phyloP scores from a whole-genome alignment of 148 eudicot genomes.

The Nepenthes mirabilis region DNA sequence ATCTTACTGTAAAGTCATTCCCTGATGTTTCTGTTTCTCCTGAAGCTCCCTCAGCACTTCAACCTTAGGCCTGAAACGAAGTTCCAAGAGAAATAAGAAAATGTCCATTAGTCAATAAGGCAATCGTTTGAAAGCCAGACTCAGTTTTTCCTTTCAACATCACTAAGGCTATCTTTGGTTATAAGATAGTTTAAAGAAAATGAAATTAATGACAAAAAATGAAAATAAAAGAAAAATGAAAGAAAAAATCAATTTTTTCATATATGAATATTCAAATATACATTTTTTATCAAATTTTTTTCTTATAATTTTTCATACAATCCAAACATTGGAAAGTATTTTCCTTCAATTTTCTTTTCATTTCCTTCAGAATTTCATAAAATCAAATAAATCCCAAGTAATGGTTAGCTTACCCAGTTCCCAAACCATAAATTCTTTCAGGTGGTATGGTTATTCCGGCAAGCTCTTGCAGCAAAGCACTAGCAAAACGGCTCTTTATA shows the following conservation, averaged over 20 bases:
- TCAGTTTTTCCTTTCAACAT: not conserved
- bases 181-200: not conserved
- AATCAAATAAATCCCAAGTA: not conserved
- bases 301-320: no score
- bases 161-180: not conserved
- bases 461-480: constrained; percentile 72
- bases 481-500: constrained; percentile 79
- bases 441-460: constrained; percentile 87
- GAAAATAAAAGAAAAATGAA: no score
- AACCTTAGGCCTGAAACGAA: constrained; percentile 67
- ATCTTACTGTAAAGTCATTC: constrained; percentile 76
- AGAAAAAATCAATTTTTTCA: not conserved
- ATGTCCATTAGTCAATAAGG: not conserved
- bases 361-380: not conserved
- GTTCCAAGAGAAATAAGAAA: constrained; percentile 1
- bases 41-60: constrained; percentile 91
- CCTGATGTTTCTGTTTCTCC: constrained; percentile 79
- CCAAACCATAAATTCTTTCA: constrained; percentile 86
- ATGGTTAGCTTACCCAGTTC: constrained; percentile 58
- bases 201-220: not conserved
- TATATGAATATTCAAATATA: not conserved
- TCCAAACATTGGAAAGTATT: no score
- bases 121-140: not conserved
- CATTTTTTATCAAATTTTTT: no score
- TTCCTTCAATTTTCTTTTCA: no score